Conservation (phyloP, 176 grass and related monocot genomes). For the Panicum miliaceum region DNA sequence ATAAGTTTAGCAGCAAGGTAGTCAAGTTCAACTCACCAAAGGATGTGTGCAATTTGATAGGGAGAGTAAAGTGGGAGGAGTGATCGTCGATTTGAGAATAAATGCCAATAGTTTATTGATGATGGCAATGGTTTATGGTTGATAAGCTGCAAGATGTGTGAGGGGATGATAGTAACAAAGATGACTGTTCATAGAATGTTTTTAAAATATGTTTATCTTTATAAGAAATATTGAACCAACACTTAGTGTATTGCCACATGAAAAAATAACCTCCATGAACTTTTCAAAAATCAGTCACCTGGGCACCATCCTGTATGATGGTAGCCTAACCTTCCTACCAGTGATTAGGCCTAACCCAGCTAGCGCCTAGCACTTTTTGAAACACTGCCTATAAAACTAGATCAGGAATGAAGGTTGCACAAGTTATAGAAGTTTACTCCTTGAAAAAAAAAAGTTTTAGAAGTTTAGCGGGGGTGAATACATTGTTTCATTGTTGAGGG, state of each 20-base stretch:
- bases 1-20: no score
- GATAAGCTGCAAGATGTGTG: neutral
- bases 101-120: neutral
- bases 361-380: neutral
- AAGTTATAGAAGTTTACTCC: neutral
- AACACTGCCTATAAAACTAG: neutral
- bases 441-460: neutral
- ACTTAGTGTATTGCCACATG: neutral
- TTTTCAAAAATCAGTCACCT: neutral
- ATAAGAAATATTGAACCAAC: neutral
- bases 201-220: neutral
- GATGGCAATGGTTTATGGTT: neutral
- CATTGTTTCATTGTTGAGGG: neutral
- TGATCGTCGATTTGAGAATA: neutral
- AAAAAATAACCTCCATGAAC: neutral
- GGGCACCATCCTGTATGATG: neutral
- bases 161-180: neutral
- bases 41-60: neutral
- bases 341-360: neutral
- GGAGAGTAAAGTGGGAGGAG: neutral
- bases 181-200: no score
- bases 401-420: neutral
- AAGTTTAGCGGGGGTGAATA: neutral
- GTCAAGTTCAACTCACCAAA: neutral
- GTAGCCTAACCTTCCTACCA: neutral